phyloP scores from a whole-genome alignment of 2,329 filamentous ascomycete species.

The Phialophora macrospora region DNA sequence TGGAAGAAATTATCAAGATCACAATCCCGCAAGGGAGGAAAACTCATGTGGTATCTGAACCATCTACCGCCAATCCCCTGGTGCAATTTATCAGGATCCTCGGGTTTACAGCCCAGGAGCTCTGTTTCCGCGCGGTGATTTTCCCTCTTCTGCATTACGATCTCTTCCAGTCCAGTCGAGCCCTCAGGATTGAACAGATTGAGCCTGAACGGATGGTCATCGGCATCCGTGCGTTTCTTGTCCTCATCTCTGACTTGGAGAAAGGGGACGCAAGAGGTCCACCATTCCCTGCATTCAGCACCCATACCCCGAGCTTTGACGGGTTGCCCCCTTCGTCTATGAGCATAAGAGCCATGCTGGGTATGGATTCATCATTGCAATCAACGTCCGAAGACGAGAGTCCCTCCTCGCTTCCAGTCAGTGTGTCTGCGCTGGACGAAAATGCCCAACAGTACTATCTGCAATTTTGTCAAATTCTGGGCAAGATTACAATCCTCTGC shows the following conservation, averaged over 20 bases:
- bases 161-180: constrained; percentile 75
- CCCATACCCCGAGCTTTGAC: constrained; percentile 44
- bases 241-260: constrained; percentile 90
- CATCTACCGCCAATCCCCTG: constrained; percentile 81
- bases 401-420: constrained; percentile 53
- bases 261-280: constrained; percentile 77
- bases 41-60: constrained; percentile 80
- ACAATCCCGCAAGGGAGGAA: constrained; percentile 80
- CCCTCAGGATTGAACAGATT: constrained; percentile 85
- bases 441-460: constrained; percentile 82
- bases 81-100: constrained; percentile 95
- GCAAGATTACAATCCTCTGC: constrained; percentile 94
- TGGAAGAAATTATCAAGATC: constrained; percentile 87
- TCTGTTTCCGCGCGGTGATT: constrained; percentile 90
- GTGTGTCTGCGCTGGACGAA: constrained; percentile 69
- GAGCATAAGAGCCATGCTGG: constrained; percentile 46
- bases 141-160: constrained; percentile 95
- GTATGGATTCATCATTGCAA: constrained; percentile 41
- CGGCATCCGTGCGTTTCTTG: constrained; percentile 90
- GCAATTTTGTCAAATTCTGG: constrained; percentile 91
- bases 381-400: constrained; percentile 47
- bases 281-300: constrained; percentile 74
- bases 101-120: constrained; percentile 89
- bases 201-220: constrained; percentile 98
- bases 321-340: constrained; percentile 46